Evolutionary conservation across 371 early-diverging fungal genomes (phyloP), one percentile per base, ranked within the genome.

Genomic region (Funneliformis caledonium): DNA sequence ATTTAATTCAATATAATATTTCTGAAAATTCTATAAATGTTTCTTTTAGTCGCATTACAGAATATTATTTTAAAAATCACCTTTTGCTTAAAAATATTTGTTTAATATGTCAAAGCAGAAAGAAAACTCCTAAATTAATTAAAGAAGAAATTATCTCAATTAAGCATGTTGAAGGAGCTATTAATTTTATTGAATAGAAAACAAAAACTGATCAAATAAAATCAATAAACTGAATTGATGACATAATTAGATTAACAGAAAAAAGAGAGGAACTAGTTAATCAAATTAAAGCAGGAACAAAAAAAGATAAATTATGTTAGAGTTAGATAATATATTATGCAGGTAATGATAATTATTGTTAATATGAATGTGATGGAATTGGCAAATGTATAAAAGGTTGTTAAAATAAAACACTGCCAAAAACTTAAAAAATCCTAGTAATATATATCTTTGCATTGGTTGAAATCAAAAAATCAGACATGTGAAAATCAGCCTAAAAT

Each of bases 241-340:
- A 70, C 19, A 43, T 70, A 33, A 47, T 70, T 14, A 48, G 16
- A 43, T 42, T 70, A 33, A 70, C 42, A 43, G 43, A 31, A 31
- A 70, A 47, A 16, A 19, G 42, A 2, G 37, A 48, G 4, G 48
- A 26, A 47, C 22, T 22, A 37, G 70, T 70, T 12, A 26, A 47
- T 11, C 26, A 65, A 12, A 65, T 65, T 65, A 14, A 42, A 33
- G 16, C 16, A 31, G 67, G 31, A 2, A 3, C 22, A 65, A 42
- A 65, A 65, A 65, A 65, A 65, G 67, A 65, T 65, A 43, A 72
- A 37, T 72, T 22, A 47, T 43, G 47, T 72, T 72, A 43, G 72
- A 1, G 42, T 1, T 72, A 37, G 70, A 4, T 70, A 26, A 70
- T 70, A 37, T 70, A 37, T 43, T 70, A 37, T 70, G 70, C 70